Conservation (phyloP, 192 early-diverging fungal species). For the Dissophora globulifera region DNA sequence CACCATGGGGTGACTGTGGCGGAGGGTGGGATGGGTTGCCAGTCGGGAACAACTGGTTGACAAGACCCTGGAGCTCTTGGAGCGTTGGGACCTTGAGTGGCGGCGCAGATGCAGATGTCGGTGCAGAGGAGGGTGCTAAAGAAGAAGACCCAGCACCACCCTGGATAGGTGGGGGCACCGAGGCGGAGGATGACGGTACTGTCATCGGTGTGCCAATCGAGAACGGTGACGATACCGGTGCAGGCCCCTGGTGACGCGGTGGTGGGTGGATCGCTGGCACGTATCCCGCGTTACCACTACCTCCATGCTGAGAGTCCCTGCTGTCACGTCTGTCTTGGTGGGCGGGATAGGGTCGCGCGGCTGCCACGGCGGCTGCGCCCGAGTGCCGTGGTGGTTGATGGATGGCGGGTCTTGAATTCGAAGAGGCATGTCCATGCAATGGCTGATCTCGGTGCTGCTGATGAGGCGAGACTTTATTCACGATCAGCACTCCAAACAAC, state of each 20-base stretch:
- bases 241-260: neutral
- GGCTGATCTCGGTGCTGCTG: constrained; percentile 8
- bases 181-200: too few relatives aligned
- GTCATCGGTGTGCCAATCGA: constrained; percentile 1
- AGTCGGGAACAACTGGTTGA: constrained; percentile 40
- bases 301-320: constrained; percentile 15
- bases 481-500: constrained; percentile 69
- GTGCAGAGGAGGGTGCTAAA: neutral
- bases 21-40: neutral
- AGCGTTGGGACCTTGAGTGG: constrained; percentile 23
- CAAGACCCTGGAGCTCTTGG: constrained; percentile 40
- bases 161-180: too few relatives aligned
- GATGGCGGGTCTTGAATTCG: constrained; percentile 3
- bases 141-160: neutral
- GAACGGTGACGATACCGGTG: neutral
- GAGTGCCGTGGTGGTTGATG: neutral
- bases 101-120: neutral
- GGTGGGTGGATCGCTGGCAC: neutral
- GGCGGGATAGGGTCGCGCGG: constrained; percentile 20
- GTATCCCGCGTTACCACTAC: neutral
- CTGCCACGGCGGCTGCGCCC: neutral
- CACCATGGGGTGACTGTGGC: neutral
- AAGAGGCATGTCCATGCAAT: constrained; percentile 15
- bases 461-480: constrained; percentile 58
- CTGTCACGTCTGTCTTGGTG: constrained; percentile 21